Evolutionary conservation across 2,329 filamentous ascomycete genomes (phyloP).

Genomic region (Harringtonia lauricola): DNA sequence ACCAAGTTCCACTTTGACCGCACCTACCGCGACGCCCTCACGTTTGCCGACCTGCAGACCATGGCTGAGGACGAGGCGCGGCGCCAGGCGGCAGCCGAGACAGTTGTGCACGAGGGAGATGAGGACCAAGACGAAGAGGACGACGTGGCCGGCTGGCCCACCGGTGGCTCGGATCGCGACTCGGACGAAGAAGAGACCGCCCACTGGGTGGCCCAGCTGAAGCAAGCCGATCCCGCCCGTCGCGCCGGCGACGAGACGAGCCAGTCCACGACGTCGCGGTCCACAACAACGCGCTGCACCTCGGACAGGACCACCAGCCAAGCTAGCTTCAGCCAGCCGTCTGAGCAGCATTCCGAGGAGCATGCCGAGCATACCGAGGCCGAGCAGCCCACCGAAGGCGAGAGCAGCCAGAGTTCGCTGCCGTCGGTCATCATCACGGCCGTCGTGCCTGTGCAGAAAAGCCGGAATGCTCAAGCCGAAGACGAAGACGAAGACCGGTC

Average conservation of each 20-base stretch:
- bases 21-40: constrained; percentile 54
- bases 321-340: too few relatives aligned
- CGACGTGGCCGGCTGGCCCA: background rate
- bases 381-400: too few relatives aligned
- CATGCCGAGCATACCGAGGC: too few relatives aligned
- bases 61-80: constrained; percentile 37
- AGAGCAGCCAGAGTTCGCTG: too few relatives aligned
- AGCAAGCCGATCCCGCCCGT: constrained; percentile 37
- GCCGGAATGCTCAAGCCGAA: too few relatives aligned
- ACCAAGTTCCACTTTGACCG: constrained; percentile 71
- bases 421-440: too few relatives aligned
- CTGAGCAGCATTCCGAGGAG: too few relatives aligned
- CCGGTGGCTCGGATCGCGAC: background rate
- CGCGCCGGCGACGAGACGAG: constrained; percentile 34
- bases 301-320: background rate
- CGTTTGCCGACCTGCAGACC: constrained; percentile 58
- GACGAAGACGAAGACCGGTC: constrained; percentile 25
- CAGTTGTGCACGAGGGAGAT: background rate
- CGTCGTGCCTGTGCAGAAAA: too few relatives aligned
- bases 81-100: constrained; percentile 1
- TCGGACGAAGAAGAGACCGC: constrained; percentile 37
- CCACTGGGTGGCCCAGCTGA: constrained; percentile 50
- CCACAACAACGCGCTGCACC: background rate
- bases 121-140: constrained; percentile 15
- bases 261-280: constrained; percentile 15